Evolutionary conservation across 169 alveolate genomes (phyloP).

Genomic region (Theileria annulata): DNA sequence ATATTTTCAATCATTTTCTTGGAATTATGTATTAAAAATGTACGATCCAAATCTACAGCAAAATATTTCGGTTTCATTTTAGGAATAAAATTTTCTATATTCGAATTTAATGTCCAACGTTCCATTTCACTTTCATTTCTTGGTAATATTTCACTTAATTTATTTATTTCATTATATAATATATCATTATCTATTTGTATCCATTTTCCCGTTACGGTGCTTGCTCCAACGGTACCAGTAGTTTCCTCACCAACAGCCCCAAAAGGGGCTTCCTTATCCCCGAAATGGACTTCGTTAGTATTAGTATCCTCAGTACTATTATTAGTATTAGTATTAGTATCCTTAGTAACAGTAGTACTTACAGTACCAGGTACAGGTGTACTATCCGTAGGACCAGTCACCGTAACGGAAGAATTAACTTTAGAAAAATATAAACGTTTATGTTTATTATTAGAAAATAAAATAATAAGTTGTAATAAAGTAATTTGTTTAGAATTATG

Average conservation of each 20-base stretch:
- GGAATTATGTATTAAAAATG: slow-evolving; percentile 33
- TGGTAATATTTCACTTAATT: background rate
- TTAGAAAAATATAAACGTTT: background rate
- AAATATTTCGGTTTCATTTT: slow-evolving; percentile 34
- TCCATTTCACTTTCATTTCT: background rate
- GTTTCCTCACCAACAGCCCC: too few relatives aligned
- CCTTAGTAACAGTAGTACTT: too few relatives aligned
- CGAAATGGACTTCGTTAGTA: too few relatives aligned
- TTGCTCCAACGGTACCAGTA: too few relatives aligned
- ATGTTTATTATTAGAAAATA: background rate
- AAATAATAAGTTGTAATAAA: background rate
- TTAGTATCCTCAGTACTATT: too few relatives aligned
- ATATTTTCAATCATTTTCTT: slow-evolving; percentile 17
- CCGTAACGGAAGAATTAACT: too few relatives aligned
- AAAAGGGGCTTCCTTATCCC: too few relatives aligned
- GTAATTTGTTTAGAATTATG: background rate
- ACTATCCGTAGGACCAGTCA: too few relatives aligned
- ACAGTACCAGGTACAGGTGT: too few relatives aligned
- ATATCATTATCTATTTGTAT: background rate
- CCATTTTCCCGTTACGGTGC: background rate
- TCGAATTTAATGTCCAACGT: background rate
- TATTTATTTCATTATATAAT: background rate
- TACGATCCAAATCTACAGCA: slow-evolving; percentile 63
- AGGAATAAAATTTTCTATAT: background rate
- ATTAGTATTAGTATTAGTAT: too few relatives aligned